Evolutionary conservation across 2,329 filamentous ascomycete genomes (phyloP), one percentile per base, ranked within the genome.

Genomic region (Xylaria arbuscula): DNA sequence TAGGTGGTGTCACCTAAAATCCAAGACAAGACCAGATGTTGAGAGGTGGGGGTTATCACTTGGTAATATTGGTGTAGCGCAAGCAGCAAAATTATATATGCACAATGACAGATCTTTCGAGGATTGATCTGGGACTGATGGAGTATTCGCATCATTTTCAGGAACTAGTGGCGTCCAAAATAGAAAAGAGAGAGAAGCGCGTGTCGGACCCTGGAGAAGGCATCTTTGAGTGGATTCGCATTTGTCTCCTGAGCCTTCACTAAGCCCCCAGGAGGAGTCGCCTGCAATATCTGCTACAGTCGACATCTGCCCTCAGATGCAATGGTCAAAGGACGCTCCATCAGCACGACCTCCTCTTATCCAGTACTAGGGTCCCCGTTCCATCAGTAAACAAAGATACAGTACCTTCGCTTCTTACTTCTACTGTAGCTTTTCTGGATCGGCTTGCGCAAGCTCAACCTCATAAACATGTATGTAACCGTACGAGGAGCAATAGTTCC

Each of bases 221-320:
- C 7, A 45, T 47, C 34, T 42, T 13, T 28, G 42, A 19, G 54
- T 34, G 22, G 34, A 42, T 19, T 61, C 36, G 32, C 40, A 56
- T 6, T 48, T 32, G 36, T 68, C 53, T 60, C 56, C 24, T 42
- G 38, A 57, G 50, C 19, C 50, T 57, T 48, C 9, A 58, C 62
- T 55, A 58, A 62, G 66, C 62, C 57, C 57, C 62, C 22, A 62
- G 57, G 62, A 40, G 66, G 62, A 66, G 55, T 48, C 53, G 24
- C 40, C 53, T 59, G n/a, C 45, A 28, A 17, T 50, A 38, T 60
- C 57, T 54, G 50, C 50, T 40, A 47, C 59, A 45, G 17, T 28
- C 36, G 22, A 45, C 24, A 34, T 42, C 50, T 45, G 13, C 32
- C 48, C 32, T 38, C 11, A 24, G 11, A 50, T 59, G n/a, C n/a